Conservation (phyloP, 805 yeast genomes). For the Cyberlindnera euphorbiae region DNA sequence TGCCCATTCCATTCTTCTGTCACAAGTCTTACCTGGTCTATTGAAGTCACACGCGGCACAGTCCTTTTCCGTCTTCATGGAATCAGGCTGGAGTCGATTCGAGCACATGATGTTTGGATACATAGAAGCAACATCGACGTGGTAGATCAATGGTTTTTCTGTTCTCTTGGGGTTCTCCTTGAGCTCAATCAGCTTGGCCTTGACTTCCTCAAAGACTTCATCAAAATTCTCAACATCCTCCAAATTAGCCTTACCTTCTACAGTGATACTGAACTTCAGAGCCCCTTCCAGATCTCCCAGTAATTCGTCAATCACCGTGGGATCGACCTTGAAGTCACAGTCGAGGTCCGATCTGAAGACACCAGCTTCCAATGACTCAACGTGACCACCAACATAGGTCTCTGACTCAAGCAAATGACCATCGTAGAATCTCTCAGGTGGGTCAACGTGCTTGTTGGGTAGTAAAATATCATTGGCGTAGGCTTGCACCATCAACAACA, state of each 20-base stretch:
- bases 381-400: conserved; percentile 98
- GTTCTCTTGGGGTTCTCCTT: conserved; percentile 56
- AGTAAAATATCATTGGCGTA: conserved; percentile 68
- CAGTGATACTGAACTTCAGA: conserved; percentile 74
- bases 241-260: conserved; percentile 68
- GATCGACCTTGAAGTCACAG: conserved; percentile 70
- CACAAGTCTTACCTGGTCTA: conserved; percentile 91
- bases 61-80: conserved; percentile 90
- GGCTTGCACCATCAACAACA: conserved; percentile 96
- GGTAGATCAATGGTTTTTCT: conserved; percentile 87
- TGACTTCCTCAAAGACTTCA: conserved; percentile 61
- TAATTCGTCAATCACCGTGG: conserved; percentile 77
- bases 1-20: conserved; percentile 87
- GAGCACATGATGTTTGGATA: conserved; percentile 98
- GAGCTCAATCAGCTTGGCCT: conserved; percentile 49
- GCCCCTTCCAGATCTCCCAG: conserved; percentile 70
- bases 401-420: conserved; percentile 94
- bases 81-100: conserved; percentile 94
- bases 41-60: conserved; percentile 98
- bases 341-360: conserved; percentile 89
- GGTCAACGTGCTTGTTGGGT: conserved; percentile 93
- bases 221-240: conserved; percentile 79
- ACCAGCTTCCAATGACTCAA: conserved; percentile 96
- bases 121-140: conserved; percentile 99
- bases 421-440: conserved; percentile 89